Conservation (phyloP, 2,329 filamentous ascomycete species). For the Aspergillus hiratsukae region DNA sequence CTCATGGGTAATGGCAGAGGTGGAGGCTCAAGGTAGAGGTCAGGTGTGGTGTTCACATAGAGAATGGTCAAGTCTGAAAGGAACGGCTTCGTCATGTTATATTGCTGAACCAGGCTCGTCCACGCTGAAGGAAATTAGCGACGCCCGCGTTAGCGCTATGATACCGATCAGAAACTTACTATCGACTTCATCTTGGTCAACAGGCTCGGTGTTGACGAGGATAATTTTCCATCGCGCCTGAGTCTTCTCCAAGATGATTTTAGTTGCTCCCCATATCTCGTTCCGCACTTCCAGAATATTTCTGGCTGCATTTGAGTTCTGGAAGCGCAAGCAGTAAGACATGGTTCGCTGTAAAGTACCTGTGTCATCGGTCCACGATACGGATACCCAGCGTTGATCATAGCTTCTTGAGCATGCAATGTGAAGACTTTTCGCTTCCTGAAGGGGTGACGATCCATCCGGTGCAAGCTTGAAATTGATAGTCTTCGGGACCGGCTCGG, state of each 20-base stretch:
- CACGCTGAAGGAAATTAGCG: constrained; percentile 31
- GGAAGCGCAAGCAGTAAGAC: constrained; percentile 50
- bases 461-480: constrained; percentile 53
- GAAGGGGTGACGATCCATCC: constrained; percentile 52
- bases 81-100: constrained; percentile 31
- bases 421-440: constrained; percentile 55
- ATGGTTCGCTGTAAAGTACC: constrained; percentile 51
- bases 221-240: constrained; percentile 54
- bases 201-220: constrained; percentile 49
- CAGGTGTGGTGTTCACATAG: constrained; percentile 31
- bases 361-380: constrained; percentile 56
- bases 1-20: constrained; percentile 29
- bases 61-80: constrained; percentile 36
- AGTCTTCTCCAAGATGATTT: constrained; percentile 50
- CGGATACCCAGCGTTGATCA: constrained; percentile 55
- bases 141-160: not conserved
- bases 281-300: constrained; percentile 48
- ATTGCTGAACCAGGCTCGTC: constrained; percentile 33
- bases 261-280: constrained; percentile 56
- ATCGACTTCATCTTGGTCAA: constrained; percentile 50
- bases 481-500: constrained; percentile 48
- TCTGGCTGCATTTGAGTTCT: constrained; percentile 26
- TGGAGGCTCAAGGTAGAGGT: constrained; percentile 32
- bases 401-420: constrained; percentile 54
- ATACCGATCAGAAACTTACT: constrained; percentile 26